Evolutionary conservation across 805 yeast species (phyloP).

Genomic region (Metschnikowia similis): DNA sequence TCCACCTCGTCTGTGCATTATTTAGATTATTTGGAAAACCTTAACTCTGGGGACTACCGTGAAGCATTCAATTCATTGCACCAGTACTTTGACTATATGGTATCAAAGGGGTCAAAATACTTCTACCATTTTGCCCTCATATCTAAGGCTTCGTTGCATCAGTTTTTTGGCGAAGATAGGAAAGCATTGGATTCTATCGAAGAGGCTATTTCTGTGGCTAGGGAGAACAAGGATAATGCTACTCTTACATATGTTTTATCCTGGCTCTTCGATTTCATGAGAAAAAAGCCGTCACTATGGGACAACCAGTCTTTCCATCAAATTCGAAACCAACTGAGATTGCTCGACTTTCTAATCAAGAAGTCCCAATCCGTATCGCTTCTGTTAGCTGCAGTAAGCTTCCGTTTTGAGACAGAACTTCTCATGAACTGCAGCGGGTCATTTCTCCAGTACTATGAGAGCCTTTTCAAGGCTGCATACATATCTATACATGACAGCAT

Average conservation of each 20-base stretch:
- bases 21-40: slow-evolving; percentile 55
- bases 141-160: slow-evolving; percentile 67
- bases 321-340: slow-evolving; percentile 55
- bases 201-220: slow-evolving; percentile 82
- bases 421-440: slow-evolving; percentile 49
- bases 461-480: slow-evolving; percentile 52
- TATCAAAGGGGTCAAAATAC: slow-evolving; percentile 57
- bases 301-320: slow-evolving; percentile 42
- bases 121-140: slow-evolving; percentile 76
- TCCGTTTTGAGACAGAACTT: slow-evolving; percentile 60
- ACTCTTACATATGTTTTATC: slow-evolving; percentile 70
- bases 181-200: slow-evolving; percentile 77
- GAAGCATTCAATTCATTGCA: slow-evolving; percentile 47
- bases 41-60: slow-evolving; percentile 58
- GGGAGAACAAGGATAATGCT: slow-evolving; percentile 73
- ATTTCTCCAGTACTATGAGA: slow-evolving; percentile 45
- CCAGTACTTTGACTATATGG: slow-evolving; percentile 72
- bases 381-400: slow-evolving; percentile 55
- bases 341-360: slow-evolving; percentile 55
- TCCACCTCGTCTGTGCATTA: slow-evolving; percentile 37
- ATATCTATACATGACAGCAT: slow-evolving; percentile 48
- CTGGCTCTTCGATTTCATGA: slow-evolving; percentile 70
- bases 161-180: slow-evolving; percentile 58
- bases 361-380: slow-evolving; percentile 49
- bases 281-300: slow-evolving; percentile 58